Evolutionary conservation across 345 rosid species (phyloP), one percentile per base, ranked within the genome.

Genomic region (Lepidium didymum): DNA sequence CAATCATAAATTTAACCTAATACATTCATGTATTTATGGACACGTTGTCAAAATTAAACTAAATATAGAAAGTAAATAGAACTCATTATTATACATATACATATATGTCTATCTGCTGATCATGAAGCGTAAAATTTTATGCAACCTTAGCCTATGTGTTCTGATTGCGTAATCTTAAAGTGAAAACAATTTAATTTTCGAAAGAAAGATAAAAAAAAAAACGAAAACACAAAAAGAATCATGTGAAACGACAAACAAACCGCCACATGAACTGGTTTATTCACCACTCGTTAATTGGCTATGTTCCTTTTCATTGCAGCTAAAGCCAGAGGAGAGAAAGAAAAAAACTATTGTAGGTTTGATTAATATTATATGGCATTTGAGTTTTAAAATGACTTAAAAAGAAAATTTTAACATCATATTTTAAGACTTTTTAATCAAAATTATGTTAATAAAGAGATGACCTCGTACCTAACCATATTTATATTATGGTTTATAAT

Each of bases 241-340:
- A 72, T 63, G 70, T 63, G 70, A 72, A 29, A 63, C 64, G 70
- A 45, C 70, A 72, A 63, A 64, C 58, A 55, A 72, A 64, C 70
- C 58, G 51, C 70, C 52, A 64, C 64, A 72, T 29, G 47, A 37
- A 45, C 10, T 63, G 70, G 56, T 72, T 56, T 45, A 27, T 45
- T 63, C 34, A 36, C 33, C 76, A 55, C 29, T 63, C 69, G 27
- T 54, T 63, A 18, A 33, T 47, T 62, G 50, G 56, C 45, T 41
- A 53, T 52, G 44, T 14, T 19, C 43, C 19, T 60, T 50, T 27
- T 63, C 25, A 63, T 34, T 50, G 53, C 51, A 59, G 34, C 37
- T 15, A 27, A 41, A 41, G 31, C 50, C 31, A 21, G 31, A 23
- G 9, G 21, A 31, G 31, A 8, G 10, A 16, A 5, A 31, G 11